Evolutionary conservation across 2,329 filamentous ascomycete species (phyloP).

Genomic region (Fonsecaea erecta): DNA sequence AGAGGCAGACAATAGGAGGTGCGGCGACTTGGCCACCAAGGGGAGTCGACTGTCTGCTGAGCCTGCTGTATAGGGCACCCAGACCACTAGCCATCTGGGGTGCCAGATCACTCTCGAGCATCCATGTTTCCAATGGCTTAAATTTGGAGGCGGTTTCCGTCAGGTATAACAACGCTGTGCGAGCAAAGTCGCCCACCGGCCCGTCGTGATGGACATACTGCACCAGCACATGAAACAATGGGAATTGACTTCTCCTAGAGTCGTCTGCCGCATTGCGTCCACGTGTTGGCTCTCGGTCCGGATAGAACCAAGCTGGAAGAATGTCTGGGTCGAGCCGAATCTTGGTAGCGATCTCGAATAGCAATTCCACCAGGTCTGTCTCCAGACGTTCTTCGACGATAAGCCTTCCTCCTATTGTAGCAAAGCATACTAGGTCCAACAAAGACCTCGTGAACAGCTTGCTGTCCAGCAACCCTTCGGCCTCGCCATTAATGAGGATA

Average conservation of each 20-base stretch:
- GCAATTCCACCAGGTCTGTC: slow-evolving; percentile 84
- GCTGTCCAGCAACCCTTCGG: slow-evolving; percentile 91
- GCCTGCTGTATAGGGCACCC: slow-evolving; percentile 74
- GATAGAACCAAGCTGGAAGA: slow-evolving; percentile 87
- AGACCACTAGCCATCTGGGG: slow-evolving; percentile 96
- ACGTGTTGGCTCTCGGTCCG: slow-evolving; percentile 51
- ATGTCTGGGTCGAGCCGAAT: slow-evolving; percentile 88
- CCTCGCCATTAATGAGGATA: slow-evolving; percentile 91
- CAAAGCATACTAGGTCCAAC: slow-evolving; percentile 75
- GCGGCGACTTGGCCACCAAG: slow-evolving; percentile 71
- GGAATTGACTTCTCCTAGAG: slow-evolving; percentile 90
- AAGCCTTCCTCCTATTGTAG: slow-evolving; percentile 69
- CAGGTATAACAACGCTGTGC: slow-evolving; percentile 91
- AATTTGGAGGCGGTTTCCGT: slow-evolving; percentile 91
- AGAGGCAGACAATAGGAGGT: slow-evolving; percentile 83
- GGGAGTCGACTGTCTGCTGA: slow-evolving; percentile 75
- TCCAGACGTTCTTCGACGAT: slow-evolving; percentile 75
- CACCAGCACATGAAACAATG: slow-evolving; percentile 91
- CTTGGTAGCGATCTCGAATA: slow-evolving; percentile 96
- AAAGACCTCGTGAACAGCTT: slow-evolving; percentile 82
- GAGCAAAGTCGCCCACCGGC: slow-evolving; percentile 90
- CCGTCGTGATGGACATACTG: slow-evolving; percentile 97
- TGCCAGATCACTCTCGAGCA: slow-evolving; percentile 93
- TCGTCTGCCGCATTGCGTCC: slow-evolving; percentile 65
- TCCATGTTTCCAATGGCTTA: slow-evolving; percentile 85